Evolutionary conservation across 805 yeast genomes (phyloP).

Genomic region (Maudiozyma bulderi): DNA sequence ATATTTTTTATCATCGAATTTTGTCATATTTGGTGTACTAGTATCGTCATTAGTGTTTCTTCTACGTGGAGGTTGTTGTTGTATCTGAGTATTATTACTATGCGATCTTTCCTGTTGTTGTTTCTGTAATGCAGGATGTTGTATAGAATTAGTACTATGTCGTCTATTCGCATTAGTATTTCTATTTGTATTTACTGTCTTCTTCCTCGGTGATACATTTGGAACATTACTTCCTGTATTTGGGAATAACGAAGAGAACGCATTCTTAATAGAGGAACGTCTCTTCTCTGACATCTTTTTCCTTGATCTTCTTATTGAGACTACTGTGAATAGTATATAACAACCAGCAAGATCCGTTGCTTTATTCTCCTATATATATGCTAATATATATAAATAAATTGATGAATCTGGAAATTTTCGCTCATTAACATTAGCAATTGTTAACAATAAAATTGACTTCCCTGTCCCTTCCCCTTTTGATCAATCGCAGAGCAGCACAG

Average conservation of each 20-base stretch:
- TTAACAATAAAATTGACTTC: no score
- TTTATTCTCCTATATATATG: no score
- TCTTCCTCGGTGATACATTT: background rate
- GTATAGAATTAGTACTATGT: background rate
- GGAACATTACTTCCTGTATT: background rate
- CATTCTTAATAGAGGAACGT: constrained; percentile 20
- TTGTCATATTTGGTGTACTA: background rate
- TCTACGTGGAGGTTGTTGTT: background rate
- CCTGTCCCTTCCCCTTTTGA: no score
- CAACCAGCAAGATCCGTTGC: no score
- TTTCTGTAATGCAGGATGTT: background rate
- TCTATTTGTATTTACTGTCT: background rate
- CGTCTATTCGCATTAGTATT: background rate
- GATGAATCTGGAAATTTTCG: no score
- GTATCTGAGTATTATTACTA: background rate
- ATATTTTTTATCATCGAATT: background rate
- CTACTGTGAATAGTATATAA: no score
- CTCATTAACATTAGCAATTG: no score
- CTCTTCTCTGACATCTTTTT: constrained; percentile 4
- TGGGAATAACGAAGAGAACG: constrained; percentile 17
- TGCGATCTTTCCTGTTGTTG: no score
- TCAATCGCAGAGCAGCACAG: no score
- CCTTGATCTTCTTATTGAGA: no score
- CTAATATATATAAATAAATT: no score
- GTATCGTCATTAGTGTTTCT: background rate